Conservation (phyloP, 1,139 yeast genomes). For the Candida frijolesensis region DNA sequence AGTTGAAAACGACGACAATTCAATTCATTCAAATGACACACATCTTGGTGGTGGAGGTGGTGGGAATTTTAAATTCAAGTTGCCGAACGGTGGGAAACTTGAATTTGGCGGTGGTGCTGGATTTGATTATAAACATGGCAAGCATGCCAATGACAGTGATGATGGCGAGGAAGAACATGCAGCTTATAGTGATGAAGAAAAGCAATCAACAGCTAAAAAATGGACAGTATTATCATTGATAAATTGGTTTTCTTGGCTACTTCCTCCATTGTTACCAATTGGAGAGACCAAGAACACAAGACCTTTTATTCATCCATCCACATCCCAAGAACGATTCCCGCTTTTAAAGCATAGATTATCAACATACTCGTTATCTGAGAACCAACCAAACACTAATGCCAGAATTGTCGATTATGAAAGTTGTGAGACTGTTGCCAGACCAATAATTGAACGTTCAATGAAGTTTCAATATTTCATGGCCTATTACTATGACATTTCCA, state of each 20-base stretch:
- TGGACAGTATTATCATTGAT: constrained; percentile 9
- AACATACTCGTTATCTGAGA: constrained; percentile 11
- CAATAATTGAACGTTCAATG: constrained; percentile 13
- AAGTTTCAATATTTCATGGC: constrained; percentile 23
- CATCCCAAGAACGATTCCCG: constrained; percentile 13
- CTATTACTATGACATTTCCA: constrained; percentile 22
- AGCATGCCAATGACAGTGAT: constrained; percentile 9
- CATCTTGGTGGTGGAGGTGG: constrained; percentile 31
- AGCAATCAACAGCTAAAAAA: not conserved
- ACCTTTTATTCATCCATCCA: not conserved
- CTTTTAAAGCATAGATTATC: constrained; percentile 14
- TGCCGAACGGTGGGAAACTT: constrained; percentile 27
- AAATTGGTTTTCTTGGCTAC: constrained; percentile 27
- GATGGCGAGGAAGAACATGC: constrained; percentile 7
- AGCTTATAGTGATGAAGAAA: not conserved
- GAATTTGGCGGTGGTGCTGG: constrained; percentile 34
- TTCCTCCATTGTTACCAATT: constrained; percentile 25
- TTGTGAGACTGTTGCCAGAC: constrained; percentile 1
- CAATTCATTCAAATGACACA: constrained; percentile 17
- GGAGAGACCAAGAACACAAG: constrained; percentile 3
- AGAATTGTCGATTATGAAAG: constrained; percentile 3
- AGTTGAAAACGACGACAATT: constrained; percentile 7
- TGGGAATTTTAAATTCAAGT: constrained; percentile 25
- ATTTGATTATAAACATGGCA: constrained; percentile 23
- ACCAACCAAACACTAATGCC: not conserved